A percentile compares a stretch with the other conserved stretches of the same genome.
phyloP scores from a whole-genome alignment of 192 early-diverging fungal species.

The Rhizophlyctis rosea region DNA sequence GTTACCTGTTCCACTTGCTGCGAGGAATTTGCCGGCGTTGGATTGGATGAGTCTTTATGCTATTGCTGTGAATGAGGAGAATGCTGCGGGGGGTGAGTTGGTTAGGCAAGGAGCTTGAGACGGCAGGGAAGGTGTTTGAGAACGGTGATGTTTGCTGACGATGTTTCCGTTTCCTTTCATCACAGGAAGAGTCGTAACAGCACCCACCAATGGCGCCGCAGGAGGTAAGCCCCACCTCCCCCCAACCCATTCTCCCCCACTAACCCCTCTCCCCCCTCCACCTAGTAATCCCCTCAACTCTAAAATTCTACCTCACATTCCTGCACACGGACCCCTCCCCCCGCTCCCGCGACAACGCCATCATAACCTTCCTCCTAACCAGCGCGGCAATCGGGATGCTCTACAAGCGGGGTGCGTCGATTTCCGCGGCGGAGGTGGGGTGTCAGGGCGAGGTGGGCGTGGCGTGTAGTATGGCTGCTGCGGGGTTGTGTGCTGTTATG shows the following conservation, averaged over 20 bases:
- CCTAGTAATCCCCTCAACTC: constrained; percentile 79
- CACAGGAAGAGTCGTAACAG: constrained; percentile 87
- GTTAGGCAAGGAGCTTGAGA: constrained; percentile 16
- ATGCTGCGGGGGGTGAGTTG: constrained; percentile 47
- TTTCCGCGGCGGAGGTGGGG: constrained; percentile 94
- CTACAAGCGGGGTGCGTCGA: constrained; percentile 91
- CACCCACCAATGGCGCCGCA: constrained; percentile 94
- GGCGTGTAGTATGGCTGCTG: constrained; percentile 95
- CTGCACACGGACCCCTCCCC: constrained; percentile 57
- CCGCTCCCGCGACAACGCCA: constrained; percentile 71
- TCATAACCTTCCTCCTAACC: constrained; percentile 89
- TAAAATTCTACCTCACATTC: constrained; percentile 96
- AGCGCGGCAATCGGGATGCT: constrained; percentile 95
- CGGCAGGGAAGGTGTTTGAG: no score
- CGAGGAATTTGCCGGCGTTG: constrained; percentile 79
- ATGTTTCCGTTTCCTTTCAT: no score
- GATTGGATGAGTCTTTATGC: constrained; percentile 93
- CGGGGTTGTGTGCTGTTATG: constrained; percentile 94
- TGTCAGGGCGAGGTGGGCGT: constrained; percentile 98
- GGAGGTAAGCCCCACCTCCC: constrained; percentile 45
- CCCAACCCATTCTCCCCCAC: background rate
- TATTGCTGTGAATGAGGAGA: constrained; percentile 89
- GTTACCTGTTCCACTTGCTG: no score
- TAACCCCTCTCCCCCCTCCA: background rate
- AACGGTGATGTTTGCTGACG: no score